Evolutionary conservation across 192 early-diverging fungal genomes (phyloP), one percentile per base, ranked within the genome.

Genomic region (Coemansia sp.): DNA sequence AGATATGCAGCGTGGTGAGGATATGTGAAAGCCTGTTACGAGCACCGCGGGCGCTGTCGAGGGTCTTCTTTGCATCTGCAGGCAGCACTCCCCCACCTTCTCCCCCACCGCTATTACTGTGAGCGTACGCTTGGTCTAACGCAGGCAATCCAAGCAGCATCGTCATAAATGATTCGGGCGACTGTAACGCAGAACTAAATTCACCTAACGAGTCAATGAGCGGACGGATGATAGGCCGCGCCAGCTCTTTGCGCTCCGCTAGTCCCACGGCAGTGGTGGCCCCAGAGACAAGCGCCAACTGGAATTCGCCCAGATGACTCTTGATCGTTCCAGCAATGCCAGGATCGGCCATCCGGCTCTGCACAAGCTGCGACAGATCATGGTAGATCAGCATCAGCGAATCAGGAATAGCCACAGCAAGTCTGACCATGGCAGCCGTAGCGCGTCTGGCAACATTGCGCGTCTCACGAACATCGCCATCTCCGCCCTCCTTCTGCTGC

Each of bases 311-410:
- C 49, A 82, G 60, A 18, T 73, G 61, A 43, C 71, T 45, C 54
- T 82, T 82, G 62, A 73, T 62, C 7, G 71, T 46, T 4, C n/a
- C 39, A 4, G 71, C 42, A 16, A 77, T 67, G 1, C 11, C 16
- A 2, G 71, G 36, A 21, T 82, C 80, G 1, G 60, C 71, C 11
- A 82, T 39, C 11, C 51, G 46, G 11, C 16, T 46, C 48, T 67
- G 71, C 40, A 82, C 74, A 32, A 82, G 43, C 68, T 67, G 67
- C 58, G 71, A 47, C 49, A 81, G 57, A 37, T 81, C 78, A 5
- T 19, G 52, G 64, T 80, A 69, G 6, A 75, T 49, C 48, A 68
- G 57, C 80, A 82, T 82, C 43, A 82, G 68, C 45, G 80, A 73
- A 42, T 82, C 74, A 5, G 80, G 80, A 13, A 82, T 63, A 0